These are phyloP conservation scores for Porpolomopsis calyptriformis DNA, from an alignment of 768 basidiomycete genomes.

Conservation along the genomic window DNA sequence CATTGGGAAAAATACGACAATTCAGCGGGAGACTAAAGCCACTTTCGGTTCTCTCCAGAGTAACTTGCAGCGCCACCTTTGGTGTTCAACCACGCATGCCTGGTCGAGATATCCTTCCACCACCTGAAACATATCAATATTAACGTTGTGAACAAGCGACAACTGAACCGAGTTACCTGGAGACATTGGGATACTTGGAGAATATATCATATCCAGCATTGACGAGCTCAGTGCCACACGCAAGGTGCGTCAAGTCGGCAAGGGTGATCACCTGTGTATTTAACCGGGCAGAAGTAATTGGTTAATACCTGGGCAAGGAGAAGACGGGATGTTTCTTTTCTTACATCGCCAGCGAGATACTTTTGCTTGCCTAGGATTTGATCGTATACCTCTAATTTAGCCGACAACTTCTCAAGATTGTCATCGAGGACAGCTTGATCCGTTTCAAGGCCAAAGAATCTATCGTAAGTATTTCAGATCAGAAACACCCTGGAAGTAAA, in stretches of 20 bases:
- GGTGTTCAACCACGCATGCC: not conserved
- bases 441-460: constrained; percentile 9
- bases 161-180: constrained; percentile 20
- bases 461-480: not conserved
- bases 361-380: constrained; percentile 39
- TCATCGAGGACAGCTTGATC: constrained; percentile 20
- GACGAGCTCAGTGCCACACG: constrained; percentile 22
- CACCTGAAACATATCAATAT: not conserved
- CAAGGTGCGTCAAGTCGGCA: constrained; percentile 37
- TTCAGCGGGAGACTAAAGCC: too few species aligned
- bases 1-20: too few species aligned
- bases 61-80: not conserved
- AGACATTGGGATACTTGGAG: constrained; percentile 32
- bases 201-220: constrained; percentile 21
- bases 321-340: constrained; percentile 10
- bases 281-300: not conserved
- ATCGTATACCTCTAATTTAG: constrained; percentile 42
- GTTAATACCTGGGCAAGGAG: too few species aligned
- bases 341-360: constrained; percentile 46
- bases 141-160: not conserved
- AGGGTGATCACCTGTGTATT: constrained; percentile 28
- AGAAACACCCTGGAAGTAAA: not conserved
- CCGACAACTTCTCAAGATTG: constrained; percentile 20
- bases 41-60: too few species aligned
- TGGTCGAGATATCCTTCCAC: not conserved